phyloP scores from a whole-genome alignment of 225 moss, liverwort and hornwort species.

The Physcomitrium patens region DNA sequence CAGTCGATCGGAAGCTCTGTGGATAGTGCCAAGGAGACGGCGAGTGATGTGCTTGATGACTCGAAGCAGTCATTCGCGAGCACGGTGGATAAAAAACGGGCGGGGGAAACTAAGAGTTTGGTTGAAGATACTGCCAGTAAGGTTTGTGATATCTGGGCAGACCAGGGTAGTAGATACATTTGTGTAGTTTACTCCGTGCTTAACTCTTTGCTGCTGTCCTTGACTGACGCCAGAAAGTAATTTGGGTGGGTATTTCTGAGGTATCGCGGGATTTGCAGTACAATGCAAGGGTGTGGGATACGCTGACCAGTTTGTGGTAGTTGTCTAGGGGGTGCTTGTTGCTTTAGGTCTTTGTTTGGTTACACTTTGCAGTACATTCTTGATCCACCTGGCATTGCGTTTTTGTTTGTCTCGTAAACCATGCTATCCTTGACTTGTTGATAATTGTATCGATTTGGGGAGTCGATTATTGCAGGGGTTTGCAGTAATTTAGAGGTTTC shows the following conservation, averaged over 20 bases:
- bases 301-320: neutral
- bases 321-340: slow-evolving; percentile 2
- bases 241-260: neutral
- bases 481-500: neutral
- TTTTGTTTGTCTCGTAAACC: slow-evolving; percentile 11
- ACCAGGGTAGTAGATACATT: neutral
- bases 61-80: slow-evolving; percentile 60
- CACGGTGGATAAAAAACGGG: slow-evolving; percentile 57
- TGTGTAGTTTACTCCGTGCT: neutral
- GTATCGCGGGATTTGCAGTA: neutral
- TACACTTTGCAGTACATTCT: neutral
- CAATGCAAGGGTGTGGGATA: neutral
- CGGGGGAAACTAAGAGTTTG: slow-evolving; percentile 50
- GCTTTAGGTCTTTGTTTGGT: no score
- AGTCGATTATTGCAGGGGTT: neutral
- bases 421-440: neutral
- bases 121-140: slow-evolving; percentile 58
- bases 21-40: slow-evolving; percentile 52
- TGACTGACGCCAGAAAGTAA: neutral
- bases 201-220: neutral
- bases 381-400: neutral
- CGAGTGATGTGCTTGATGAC: slow-evolving; percentile 40
- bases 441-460: neutral
- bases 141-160: slow-evolving; percentile 31
- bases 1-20: slow-evolving; percentile 45